Evolutionary conservation across 345 rosid genomes (phyloP).

Genomic region (Mangifera indica): DNA sequence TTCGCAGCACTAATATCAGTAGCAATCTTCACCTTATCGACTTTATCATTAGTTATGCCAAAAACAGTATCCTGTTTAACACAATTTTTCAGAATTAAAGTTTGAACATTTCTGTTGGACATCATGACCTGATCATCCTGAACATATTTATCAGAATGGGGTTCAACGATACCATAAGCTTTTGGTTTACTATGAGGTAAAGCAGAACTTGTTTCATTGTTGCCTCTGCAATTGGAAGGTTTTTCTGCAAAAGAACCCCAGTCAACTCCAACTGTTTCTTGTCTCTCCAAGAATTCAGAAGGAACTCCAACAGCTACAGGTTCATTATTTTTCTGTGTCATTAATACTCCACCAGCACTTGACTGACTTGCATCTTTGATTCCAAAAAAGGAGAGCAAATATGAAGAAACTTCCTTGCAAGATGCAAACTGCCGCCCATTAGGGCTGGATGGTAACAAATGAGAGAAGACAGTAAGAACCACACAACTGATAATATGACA

Average conservation of each 20-base stretch:
- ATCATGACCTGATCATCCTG: constrained; percentile 12
- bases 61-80: constrained; percentile 21
- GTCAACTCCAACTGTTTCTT: constrained; percentile 11
- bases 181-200: constrained; percentile 9
- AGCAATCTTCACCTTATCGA: constrained; percentile 18
- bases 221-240: constrained; percentile 8
- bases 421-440: constrained; percentile 68
- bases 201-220: constrained; percentile 4
- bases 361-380: constrained; percentile 33
- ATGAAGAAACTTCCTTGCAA: constrained; percentile 63
- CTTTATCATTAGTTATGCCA: constrained; percentile 14
- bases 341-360: constrained; percentile 13
- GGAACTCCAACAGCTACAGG: constrained; percentile 17
- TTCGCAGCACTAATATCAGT: constrained; percentile 14
- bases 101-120: constrained; percentile 8
- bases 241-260: constrained; percentile 12
- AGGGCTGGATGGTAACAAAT: constrained; percentile 54
- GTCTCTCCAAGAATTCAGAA: neutral
- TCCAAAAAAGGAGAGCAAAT: constrained; percentile 40
- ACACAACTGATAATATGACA: constrained; percentile 4
- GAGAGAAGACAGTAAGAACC: constrained; percentile 25
- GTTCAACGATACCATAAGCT: constrained; percentile 9
- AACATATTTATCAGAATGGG: neutral
- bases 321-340: constrained; percentile 8
- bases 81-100: constrained; percentile 13